A percentile compares a stretch with the other conserved stretches of the same genome.
These are phyloP conservation scores for Ammopiptanthus mongolicus DNA, from an alignment of 306 rosid genomes.

Conservation along the genomic window DNA sequence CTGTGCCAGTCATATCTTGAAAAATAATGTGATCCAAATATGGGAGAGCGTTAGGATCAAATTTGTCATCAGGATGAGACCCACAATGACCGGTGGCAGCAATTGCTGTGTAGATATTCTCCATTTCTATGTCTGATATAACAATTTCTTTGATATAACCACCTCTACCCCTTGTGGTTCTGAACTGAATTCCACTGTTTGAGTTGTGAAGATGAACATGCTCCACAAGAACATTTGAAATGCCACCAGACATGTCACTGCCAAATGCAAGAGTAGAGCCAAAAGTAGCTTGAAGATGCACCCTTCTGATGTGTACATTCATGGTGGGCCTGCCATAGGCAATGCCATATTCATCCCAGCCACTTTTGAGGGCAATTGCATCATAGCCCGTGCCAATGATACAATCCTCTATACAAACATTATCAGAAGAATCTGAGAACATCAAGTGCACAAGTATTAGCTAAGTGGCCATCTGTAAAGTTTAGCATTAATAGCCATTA, in stretches of 20 bases:
- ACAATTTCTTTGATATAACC: slow-evolving; percentile 66
- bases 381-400: slow-evolving; percentile 66
- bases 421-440: slow-evolving; percentile 78
- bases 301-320: slow-evolving; percentile 71
- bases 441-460: neutral
- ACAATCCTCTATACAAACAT: slow-evolving; percentile 85
- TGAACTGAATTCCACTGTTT: slow-evolving; percentile 55
- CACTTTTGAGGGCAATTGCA: slow-evolving; percentile 87
- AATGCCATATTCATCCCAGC: slow-evolving; percentile 99
- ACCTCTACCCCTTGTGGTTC: slow-evolving; percentile 84
- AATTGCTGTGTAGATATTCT: slow-evolving; percentile 46
- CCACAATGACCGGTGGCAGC: slow-evolving; percentile 72
- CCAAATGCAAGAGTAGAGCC: slow-evolving; percentile 87
- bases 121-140: slow-evolving; percentile 55
- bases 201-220: slow-evolving; percentile 68
- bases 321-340: slow-evolving; percentile 80
- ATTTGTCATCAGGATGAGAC: slow-evolving; percentile 80
- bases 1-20: slow-evolving; percentile 56
- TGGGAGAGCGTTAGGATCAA: slow-evolving; percentile 85
- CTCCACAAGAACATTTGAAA: slow-evolving; percentile 66
- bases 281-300: slow-evolving; percentile 58
- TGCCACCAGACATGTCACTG: slow-evolving; percentile 98
- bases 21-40: slow-evolving; percentile 55
- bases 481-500: neutral
- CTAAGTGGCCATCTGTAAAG: slow-evolving; percentile 16